These are phyloP conservation scores for Talaromyces ruber DNA, from an alignment of 495 filamentous ascomycete species.

Conservation along the genomic window DNA sequence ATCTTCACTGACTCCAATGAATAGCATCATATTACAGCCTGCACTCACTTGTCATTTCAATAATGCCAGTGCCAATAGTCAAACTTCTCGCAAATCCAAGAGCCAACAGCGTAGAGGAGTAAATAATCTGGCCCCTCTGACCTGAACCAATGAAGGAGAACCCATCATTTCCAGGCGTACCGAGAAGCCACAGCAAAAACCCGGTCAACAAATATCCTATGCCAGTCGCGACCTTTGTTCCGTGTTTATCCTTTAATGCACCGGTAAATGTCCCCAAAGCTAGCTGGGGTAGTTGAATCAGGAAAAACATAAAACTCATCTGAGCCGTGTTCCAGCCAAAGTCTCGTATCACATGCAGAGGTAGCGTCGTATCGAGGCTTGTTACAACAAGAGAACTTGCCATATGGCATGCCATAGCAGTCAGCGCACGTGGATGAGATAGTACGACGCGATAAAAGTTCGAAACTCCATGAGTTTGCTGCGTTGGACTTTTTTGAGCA, in stretches of 20 bases:
- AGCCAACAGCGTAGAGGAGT: conserved; percentile 9
- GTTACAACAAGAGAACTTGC: conserved; percentile 15
- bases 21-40: background rate
- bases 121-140: conserved; percentile 14
- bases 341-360: conserved; percentile 18
- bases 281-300: conserved; percentile 20
- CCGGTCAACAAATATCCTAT: conserved; percentile 14
- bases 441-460: conserved; percentile 9
- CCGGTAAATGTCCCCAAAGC: conserved; percentile 15
- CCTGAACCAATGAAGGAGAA: conserved; percentile 12
- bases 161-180: conserved; percentile 13
- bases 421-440: conserved; percentile 14
- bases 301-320: conserved; percentile 21
- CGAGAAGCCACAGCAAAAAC: conserved; percentile 16
- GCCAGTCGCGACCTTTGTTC: conserved; percentile 16
- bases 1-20: background rate
- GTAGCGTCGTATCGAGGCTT: conserved; percentile 22
- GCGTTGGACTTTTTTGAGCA: background rate
- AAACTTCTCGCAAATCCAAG: conserved; percentile 15
- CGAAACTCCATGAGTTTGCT: background rate
- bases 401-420: conserved; percentile 14
- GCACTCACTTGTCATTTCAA: conserved; percentile 25
- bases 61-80: conserved; percentile 18
- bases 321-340: conserved; percentile 24
- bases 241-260: conserved; percentile 21